Conservation (phyloP, 164 flowering plant genomes). For the Nelumbo lutea region DNA sequence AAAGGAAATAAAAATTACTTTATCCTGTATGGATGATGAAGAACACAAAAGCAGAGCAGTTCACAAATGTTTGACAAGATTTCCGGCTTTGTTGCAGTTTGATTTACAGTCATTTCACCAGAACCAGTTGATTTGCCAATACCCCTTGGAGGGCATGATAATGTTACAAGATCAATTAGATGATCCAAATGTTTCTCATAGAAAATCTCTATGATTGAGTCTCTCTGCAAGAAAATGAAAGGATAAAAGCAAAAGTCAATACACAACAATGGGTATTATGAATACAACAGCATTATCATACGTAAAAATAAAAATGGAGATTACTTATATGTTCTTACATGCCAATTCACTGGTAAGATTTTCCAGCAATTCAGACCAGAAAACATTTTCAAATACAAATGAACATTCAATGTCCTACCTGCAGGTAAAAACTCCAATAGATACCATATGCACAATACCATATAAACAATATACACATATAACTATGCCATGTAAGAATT, state of each 20-base stretch:
- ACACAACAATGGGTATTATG: not conserved
- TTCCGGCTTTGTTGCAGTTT: constrained; percentile 62
- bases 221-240: constrained; percentile 52
- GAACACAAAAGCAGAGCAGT: constrained; percentile 87
- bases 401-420: constrained; percentile 24
- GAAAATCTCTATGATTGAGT: constrained; percentile 73
- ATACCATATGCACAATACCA: not conserved
- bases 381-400: constrained; percentile 22
- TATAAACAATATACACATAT: too few relatives aligned
- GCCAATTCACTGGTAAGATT: constrained; percentile 12
- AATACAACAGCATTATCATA: constrained; percentile 1
- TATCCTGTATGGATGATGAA: constrained; percentile 86
- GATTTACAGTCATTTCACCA: constrained; percentile 30
- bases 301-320: not conserved
- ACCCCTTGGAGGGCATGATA: constrained; percentile 55
- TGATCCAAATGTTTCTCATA: constrained; percentile 90
- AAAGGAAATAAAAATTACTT: constrained; percentile 45
- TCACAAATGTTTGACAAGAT: constrained; percentile 83
- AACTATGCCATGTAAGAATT: not conserved
- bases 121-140: constrained; percentile 21
- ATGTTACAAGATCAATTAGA: constrained; percentile 66
- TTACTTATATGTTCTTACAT: constrained; percentile 10
- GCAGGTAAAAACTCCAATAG: constrained; percentile 19
- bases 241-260: constrained; percentile 7
- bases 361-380: constrained; percentile 18